Evolutionary conservation across 1,139 yeast genomes (phyloP), one percentile per base, ranked within the genome.

Genomic region (Candida neerlandica): DNA sequence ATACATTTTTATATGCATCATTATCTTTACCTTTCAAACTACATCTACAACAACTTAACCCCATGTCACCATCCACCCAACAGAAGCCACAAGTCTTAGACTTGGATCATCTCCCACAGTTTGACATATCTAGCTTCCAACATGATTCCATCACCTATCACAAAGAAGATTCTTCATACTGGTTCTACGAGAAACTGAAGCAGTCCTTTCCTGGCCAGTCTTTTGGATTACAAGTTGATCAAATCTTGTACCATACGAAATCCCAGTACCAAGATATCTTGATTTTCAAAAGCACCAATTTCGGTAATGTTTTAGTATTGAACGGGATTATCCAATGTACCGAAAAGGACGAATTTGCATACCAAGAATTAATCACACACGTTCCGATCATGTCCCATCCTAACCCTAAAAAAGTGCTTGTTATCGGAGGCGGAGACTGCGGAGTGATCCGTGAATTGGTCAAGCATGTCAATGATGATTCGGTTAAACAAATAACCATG

Each of bases 381-480:
- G 70, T 88, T 48, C 92, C 96, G 11, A 63, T 89, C 55, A 82
- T 85, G 81, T 73, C 87, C 18, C 97, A 89, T 66, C 82, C 85
- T 34, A 65, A 73, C 49, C 96, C 96, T 15, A 80, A 80, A 63
- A 80, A 78, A 51, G 96, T 89, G 16, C 78, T 89, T 52, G 96
- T 89, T 44, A 89, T 89, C 59, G 97, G 97, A 33, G 97, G 97
- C 29, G 97, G 97, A 39, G 97, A 89, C 68, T 96, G 97, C 58
- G 97, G 97, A 53, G 96, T 90, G 16, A 75, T 89, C 45, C 80
- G 97, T 59, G 97, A 89, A 69, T 79, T 89, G 37, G 81, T 88
- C 55, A 90, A 92, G 70, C 97, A 92, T 69, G 63, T 71, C 34
- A 67, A 66, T 7, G 58, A 61, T 21, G 75, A 76, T 1, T 66